Evolutionary conservation across 352 stramenopile species (phyloP).

Genomic region (Phytophthora colocasiae): DNA sequence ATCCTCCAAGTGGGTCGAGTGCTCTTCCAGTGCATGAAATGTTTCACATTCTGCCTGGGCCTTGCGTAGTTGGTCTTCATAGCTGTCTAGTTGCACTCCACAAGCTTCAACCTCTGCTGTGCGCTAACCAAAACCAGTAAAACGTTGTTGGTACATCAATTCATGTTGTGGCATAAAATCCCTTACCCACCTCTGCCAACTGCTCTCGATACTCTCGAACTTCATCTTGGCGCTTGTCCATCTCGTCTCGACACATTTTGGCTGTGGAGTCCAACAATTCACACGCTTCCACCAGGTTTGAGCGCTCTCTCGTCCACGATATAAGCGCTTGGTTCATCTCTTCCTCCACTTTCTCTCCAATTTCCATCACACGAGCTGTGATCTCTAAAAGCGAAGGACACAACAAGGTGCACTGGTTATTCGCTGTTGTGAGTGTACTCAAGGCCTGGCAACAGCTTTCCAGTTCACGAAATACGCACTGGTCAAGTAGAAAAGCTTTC

Average conservation of each 20-base stretch:
- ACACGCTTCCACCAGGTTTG: constrained; percentile 21
- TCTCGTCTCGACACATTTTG: constrained; percentile 42
- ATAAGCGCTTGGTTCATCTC: too few species aligned
- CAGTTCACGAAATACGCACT: constrained; percentile 19
- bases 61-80: constrained; percentile 36
- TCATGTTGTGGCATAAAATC: background rate
- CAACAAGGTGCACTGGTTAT: constrained; percentile 8
- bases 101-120: constrained; percentile 31
- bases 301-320: too few species aligned
- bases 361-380: constrained; percentile 8
- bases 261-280: constrained; percentile 42
- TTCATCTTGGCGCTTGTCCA: constrained; percentile 44
- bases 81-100: constrained; percentile 22
- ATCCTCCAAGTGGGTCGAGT: constrained; percentile 16
- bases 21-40: constrained; percentile 38
- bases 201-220: constrained; percentile 28
- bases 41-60: constrained; percentile 25
- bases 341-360: too few species aligned
- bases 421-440: constrained; percentile 10
- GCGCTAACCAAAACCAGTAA: constrained; percentile 15
- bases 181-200: constrained; percentile 35
- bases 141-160: constrained; percentile 3
- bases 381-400: constrained; percentile 26
- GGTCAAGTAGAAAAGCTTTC: constrained; percentile 23
- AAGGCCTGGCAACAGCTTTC: constrained; percentile 33